Conservation (phyloP, 345 rosid genomes). For the Salix koriyanagi region DNA sequence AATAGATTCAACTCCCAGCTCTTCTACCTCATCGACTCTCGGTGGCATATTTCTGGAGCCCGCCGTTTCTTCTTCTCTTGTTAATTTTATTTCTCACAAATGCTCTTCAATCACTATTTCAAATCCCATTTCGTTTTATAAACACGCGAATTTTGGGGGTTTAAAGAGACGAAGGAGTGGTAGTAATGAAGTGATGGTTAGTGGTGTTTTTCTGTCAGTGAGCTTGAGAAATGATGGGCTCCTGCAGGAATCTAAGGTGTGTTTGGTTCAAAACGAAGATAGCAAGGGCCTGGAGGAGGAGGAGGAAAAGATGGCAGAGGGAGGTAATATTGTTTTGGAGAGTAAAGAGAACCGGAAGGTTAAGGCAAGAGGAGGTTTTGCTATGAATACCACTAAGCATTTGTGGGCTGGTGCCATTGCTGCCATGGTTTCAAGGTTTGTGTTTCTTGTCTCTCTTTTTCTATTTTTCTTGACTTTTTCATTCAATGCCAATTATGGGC, state of each 20-base stretch:
- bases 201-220: slow-evolving; percentile 36
- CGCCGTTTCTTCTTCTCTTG: slow-evolving; percentile 37
- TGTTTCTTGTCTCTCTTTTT: not conserved
- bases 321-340: slow-evolving; percentile 2
- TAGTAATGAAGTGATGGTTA: slow-evolving; percentile 9
- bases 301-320: slow-evolving; percentile 5
- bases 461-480: not conserved
- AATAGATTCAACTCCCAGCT: not conserved
- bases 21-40: not conserved
- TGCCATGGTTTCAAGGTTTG: slow-evolving; percentile 73
- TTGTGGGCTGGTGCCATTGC: slow-evolving; percentile 82
- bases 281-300: slow-evolving; percentile 7
- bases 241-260: slow-evolving; percentile 22
- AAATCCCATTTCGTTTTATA: slow-evolving; percentile 10
- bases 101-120: slow-evolving; percentile 8
- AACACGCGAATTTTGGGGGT: slow-evolving; percentile 10
- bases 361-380: slow-evolving; percentile 32
- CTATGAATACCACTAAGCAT: slow-evolving; percentile 52
- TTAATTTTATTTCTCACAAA: slow-evolving; percentile 34
- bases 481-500: not conserved
- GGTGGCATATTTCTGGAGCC: slow-evolving; percentile 69
- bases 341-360: slow-evolving; percentile 23
- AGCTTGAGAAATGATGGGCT: slow-evolving; percentile 44
- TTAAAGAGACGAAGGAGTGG: slow-evolving; percentile 14
- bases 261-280: slow-evolving; percentile 28